Evolutionary conservation across 164 flowering plant genomes (phyloP).

Genomic region (Vitis vinifera): DNA sequence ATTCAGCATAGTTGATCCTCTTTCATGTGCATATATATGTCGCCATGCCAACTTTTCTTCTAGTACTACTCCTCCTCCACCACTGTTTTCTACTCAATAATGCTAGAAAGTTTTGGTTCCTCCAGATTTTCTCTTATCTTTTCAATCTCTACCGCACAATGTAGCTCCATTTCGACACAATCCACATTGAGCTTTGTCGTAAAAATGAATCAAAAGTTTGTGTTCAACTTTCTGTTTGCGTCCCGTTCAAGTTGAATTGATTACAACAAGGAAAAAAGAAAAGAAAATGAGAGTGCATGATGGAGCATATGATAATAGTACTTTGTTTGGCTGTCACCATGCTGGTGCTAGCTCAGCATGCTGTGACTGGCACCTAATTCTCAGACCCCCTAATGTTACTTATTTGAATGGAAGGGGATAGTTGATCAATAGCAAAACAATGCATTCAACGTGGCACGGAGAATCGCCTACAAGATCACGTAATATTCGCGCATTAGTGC

Average conservation of each 20-base stretch:
- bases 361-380: too few species aligned
- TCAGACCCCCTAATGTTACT: too few species aligned
- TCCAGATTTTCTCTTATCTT: background rate
- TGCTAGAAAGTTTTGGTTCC: background rate
- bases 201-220: background rate
- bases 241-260: constrained; percentile 5
- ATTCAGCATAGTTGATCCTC: too few species aligned
- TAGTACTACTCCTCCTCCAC: background rate
- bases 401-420: too few species aligned
- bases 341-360: background rate
- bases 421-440: too few species aligned
- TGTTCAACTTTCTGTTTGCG: background rate
- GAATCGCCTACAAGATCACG: too few species aligned
- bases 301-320: too few species aligned
- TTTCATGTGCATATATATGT: too few species aligned
- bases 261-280: background rate
- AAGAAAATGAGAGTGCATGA: background rate
- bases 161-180: background rate
- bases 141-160: background rate
- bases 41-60: background rate
- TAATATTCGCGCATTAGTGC: too few species aligned
- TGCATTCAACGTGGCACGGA: too few species aligned
- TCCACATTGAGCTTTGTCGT: too few species aligned
- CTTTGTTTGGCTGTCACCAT: too few species aligned
- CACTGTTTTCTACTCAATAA: background rate